Percentiles rank a stretch among this genome's conserved stretches.
Conservation (phyloP, 2,329 filamentous ascomycete species). For the Leptographium lundbergii region DNA sequence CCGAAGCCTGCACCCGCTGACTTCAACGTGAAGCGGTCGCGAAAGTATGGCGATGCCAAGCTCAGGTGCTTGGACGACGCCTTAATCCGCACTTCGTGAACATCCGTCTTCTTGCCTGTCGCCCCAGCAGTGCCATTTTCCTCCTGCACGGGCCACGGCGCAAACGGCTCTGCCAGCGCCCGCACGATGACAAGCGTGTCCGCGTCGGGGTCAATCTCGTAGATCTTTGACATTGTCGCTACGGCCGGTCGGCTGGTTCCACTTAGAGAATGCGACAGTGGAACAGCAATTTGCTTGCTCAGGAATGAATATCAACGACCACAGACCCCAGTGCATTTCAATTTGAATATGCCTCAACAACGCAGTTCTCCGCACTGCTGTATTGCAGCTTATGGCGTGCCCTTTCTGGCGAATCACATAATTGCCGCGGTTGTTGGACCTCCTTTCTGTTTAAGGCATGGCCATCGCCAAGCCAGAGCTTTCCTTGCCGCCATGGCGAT, state of each 20-base stretch:
- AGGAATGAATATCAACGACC: neutral
- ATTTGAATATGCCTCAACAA: too few species aligned
- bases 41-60: conserved; percentile 19
- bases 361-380: neutral
- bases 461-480: neutral
- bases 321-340: neutral
- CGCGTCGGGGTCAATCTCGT: conserved; percentile 22
- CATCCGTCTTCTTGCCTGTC: neutral
- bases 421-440: neutral
- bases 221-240: conserved; percentile 18
- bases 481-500: neutral
- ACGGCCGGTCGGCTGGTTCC: neutral
- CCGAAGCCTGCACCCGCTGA: neutral
- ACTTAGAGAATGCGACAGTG: neutral
- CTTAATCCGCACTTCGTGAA: conserved; percentile 19
- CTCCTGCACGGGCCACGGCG: conserved; percentile 11
- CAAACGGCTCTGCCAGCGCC: conserved; percentile 11
- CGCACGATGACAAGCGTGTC: conserved; percentile 20
- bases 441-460: neutral
- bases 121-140: neutral
- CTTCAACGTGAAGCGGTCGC: conserved; percentile 14
- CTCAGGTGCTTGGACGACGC: conserved; percentile 23
- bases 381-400: conserved; percentile 6
- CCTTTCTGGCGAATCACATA: conserved; percentile 5
- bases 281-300: neutral